Percentiles rank a stretch among this genome's conserved stretches.
These are phyloP conservation scores for Sarcomyxa edulis DNA, from an alignment of 768 basidiomycete genomes.

Conservation along the genomic window DNA sequence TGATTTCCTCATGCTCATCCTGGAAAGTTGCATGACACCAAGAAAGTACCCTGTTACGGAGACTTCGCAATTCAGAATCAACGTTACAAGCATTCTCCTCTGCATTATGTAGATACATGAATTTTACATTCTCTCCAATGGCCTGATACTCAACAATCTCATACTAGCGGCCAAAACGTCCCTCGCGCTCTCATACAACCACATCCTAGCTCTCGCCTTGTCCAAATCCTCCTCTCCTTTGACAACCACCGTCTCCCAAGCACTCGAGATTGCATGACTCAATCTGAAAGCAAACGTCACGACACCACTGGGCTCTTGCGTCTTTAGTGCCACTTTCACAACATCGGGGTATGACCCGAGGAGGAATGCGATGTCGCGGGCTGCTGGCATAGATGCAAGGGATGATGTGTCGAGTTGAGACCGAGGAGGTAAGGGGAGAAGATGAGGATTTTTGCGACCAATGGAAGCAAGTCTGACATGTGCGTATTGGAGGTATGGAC, in stretches of 20 bases:
- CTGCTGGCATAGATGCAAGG: slow-evolving; percentile 65
- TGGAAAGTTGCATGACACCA: too few species aligned
- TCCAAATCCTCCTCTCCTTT: slow-evolving; percentile 74
- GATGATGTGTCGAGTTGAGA: slow-evolving; percentile 62
- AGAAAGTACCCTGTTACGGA: too few species aligned
- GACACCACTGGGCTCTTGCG: slow-evolving; percentile 84
- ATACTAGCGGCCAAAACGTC: slow-evolving; percentile 88
- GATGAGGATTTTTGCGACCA: slow-evolving; percentile 85
- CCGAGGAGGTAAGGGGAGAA: slow-evolving; percentile 69
- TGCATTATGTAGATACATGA: slow-evolving; percentile 3
- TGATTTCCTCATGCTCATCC: too few species aligned
- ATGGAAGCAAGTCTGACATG: slow-evolving; percentile 92
- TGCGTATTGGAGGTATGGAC: slow-evolving; percentile 94
- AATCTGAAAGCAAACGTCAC: slow-evolving; percentile 89
- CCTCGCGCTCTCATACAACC: slow-evolving; percentile 82
- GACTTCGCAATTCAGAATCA: too few species aligned
- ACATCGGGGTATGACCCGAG: slow-evolving; percentile 90
- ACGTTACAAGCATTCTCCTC: too few species aligned
- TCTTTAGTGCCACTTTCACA: slow-evolving; percentile 78
- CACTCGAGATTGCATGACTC: slow-evolving; percentile 82
- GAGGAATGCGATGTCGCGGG: slow-evolving; percentile 82
- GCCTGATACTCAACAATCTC: slow-evolving; percentile 82
- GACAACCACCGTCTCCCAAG: slow-evolving; percentile 89
- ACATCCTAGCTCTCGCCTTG: slow-evolving; percentile 81
- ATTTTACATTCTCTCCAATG: slow-evolving; percentile 85